Evolutionary conservation across 176 grass and related monocot species (phyloP).

Genomic region (Aegilops sharonensis): DNA sequence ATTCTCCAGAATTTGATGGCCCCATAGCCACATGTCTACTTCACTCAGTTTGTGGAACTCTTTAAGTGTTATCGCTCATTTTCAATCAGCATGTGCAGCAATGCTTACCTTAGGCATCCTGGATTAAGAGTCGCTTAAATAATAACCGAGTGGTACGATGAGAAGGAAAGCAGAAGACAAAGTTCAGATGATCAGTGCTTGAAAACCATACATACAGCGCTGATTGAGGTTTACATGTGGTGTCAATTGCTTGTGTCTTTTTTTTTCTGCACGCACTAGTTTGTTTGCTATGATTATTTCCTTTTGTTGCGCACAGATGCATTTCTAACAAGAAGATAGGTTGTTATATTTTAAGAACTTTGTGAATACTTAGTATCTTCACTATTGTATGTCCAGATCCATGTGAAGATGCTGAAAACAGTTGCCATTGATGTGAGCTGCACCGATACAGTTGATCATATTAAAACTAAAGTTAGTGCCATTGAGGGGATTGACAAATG

Average conservation of each 20-base stretch:
- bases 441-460: constrained; percentile 34
- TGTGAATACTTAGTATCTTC: background rate
- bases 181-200: constrained; percentile 3
- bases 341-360: background rate
- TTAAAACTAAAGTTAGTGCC: constrained; percentile 37
- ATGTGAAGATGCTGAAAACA: constrained; percentile 45
- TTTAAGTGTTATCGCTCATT: background rate
- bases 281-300: background rate
- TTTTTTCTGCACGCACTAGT: background rate
- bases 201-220: background rate
- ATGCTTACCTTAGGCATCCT: background rate
- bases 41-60: background rate
- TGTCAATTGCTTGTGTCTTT: background rate
- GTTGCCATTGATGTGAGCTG: constrained; percentile 33
- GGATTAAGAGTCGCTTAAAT: background rate
- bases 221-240: background rate
- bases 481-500: constrained; percentile 40
- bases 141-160: background rate
- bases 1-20: background rate
- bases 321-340: background rate
- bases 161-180: background rate
- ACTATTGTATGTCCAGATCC: constrained; percentile 27
- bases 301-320: background rate
- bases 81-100: background rate
- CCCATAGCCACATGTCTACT: background rate